A percentile compares a stretch with the other conserved stretches of the same genome.
Evolutionary conservation across 768 basidiomycete species (phyloP).

Genomic region (Leccinellum albellum): DNA sequence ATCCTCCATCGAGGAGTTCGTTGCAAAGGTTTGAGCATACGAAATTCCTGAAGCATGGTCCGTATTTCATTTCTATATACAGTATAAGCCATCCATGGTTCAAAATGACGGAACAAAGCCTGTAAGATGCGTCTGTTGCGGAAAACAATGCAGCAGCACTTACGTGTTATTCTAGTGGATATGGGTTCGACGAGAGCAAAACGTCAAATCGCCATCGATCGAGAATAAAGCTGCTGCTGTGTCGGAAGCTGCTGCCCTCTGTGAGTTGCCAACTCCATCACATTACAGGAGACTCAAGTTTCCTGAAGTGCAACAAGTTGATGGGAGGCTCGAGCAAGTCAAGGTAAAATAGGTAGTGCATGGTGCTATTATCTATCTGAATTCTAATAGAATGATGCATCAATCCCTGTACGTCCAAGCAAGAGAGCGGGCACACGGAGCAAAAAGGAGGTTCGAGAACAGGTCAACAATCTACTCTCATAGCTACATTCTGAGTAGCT

Average conservation of each 20-base stretch:
- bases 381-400: conserved; percentile 50
- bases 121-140: conserved; percentile 36
- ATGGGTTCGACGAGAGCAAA: conserved; percentile 43
- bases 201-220: not conserved
- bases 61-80: not conserved
- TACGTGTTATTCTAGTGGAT: conserved; percentile 50
- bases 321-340: conserved; percentile 55
- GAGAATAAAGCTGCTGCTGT: conserved; percentile 31
- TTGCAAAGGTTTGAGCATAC: conserved; percentile 44
- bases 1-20: conserved; percentile 47
- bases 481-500: not conserved
- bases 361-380: not conserved
- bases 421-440: conserved; percentile 72
- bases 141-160: not conserved
- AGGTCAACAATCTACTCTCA: conserved; percentile 35
- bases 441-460: conserved; percentile 72
- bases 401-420: conserved; percentile 63
- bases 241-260: conserved; percentile 41
- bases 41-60: not conserved
- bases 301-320: conserved; percentile 47
- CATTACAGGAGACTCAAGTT: not conserved
- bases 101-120: conserved; percentile 75
- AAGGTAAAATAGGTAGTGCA: conserved; percentile 37
- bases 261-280: conserved; percentile 30
- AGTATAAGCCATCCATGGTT: conserved; percentile 78